Evolutionary conservation across 257 asterid species (phyloP).

Genomic region (Przewalskia tangutica): DNA sequence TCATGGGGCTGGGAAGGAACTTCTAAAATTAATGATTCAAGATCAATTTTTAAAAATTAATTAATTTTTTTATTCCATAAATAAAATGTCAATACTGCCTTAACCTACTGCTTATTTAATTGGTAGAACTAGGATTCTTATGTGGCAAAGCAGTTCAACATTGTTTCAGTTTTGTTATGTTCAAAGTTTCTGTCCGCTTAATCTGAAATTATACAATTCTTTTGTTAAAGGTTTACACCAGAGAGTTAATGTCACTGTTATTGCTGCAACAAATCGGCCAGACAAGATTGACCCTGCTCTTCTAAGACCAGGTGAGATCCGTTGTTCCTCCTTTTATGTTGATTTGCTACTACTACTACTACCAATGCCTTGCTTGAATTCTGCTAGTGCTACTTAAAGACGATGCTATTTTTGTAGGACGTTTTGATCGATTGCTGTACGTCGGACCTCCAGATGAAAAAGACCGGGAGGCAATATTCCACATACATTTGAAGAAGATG

Average conservation of each 20-base stretch:
- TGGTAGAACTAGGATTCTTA: slow-evolving; percentile 1
- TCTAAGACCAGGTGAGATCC: slow-evolving; percentile 67
- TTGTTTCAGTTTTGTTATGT: not conserved
- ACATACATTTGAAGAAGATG: slow-evolving; percentile 57
- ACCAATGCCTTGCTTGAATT: not conserved
- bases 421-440: slow-evolving; percentile 87
- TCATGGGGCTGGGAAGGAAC: not conserved
- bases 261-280: slow-evolving; percentile 96
- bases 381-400: not conserved
- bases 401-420: slow-evolving; percentile 31
- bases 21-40: not conserved
- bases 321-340: not conserved
- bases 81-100: not conserved
- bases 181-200: not conserved
- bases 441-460: slow-evolving; percentile 81
- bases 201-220: not conserved
- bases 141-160: not conserved
- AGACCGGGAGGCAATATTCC: slow-evolving; percentile 79
- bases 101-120: not conserved
- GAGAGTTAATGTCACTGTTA: slow-evolving; percentile 83
- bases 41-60: not conserved
- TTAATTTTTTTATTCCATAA: not conserved
- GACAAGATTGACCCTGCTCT: slow-evolving; percentile 91
- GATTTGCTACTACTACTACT: not conserved
- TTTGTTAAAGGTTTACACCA: slow-evolving; percentile 60